Percentiles rank a stretch among this genome's conserved stretches.
Evolutionary conservation across 345 rosid genomes (phyloP).

Genomic region (Cochlearia excelsa): DNA sequence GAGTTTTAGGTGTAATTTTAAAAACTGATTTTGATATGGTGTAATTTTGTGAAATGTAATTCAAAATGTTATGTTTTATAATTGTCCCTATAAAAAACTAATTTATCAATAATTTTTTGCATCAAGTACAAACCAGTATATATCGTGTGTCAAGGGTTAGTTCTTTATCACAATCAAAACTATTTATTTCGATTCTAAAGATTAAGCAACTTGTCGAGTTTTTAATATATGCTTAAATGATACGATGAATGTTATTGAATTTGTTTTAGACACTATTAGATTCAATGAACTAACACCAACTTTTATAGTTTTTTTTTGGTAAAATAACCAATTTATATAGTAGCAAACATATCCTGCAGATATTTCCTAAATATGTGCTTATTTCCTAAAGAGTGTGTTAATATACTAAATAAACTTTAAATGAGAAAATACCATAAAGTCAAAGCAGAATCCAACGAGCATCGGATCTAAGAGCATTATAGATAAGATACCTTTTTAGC

Average conservation of each 20-base stretch:
- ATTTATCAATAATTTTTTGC: too few species aligned
- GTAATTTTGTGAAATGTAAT: too few species aligned
- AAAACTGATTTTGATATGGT: too few species aligned
- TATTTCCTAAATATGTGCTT: not conserved
- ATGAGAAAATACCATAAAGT: constrained; percentile 10
- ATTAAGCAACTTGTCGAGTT: not conserved
- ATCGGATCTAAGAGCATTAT: not conserved
- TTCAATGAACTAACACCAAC: constrained; percentile 15
- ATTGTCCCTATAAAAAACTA: too few species aligned
- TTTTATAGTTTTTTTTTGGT: not conserved
- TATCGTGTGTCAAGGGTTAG: constrained; percentile 17
- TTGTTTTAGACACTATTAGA: not conserved
- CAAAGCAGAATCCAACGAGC: constrained; percentile 3
- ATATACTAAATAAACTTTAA: not conserved
- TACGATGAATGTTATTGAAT: constrained; percentile 8
- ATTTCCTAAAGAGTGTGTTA: not conserved
- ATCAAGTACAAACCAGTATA: too few species aligned
- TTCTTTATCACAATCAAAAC: constrained; percentile 24
- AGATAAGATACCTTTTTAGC: too few species aligned
- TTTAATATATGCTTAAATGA: constrained; percentile 1
- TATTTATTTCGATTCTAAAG: constrained; percentile 1
- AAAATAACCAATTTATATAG: too few species aligned
- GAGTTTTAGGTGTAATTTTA: too few species aligned
- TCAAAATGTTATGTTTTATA: too few species aligned
- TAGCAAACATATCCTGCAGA: too few species aligned